phyloP scores from a whole-genome alignment of 306 rosid species.

The Cajanus cajan region DNA sequence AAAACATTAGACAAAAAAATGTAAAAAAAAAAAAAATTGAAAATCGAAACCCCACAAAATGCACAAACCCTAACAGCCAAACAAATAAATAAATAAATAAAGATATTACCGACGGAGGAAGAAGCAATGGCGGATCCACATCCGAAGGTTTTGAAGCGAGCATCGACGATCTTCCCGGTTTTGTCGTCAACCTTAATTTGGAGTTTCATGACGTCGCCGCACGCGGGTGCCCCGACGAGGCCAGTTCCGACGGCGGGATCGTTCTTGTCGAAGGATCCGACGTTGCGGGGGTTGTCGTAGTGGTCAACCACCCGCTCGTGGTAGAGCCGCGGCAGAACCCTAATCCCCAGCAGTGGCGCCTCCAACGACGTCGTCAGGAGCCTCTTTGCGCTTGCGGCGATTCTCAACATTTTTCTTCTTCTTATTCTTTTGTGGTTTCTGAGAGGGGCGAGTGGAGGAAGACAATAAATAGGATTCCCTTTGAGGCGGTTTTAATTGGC shows the following conservation, averaged over 20 bases:
- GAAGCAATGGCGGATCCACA: constrained; percentile 99
- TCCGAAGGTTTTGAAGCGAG: constrained; percentile 94
- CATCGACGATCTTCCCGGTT: constrained; percentile 85
- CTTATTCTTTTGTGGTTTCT: neutral
- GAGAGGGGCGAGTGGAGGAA: neutral
- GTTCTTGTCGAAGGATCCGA: constrained; percentile 84
- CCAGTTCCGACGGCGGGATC: constrained; percentile 88
- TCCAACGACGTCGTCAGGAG: constrained; percentile 47
- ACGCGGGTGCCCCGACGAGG: constrained; percentile 95
- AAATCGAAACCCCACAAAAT: neutral
- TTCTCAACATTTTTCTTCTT: constrained; percentile 66
- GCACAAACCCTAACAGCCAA: neutral
- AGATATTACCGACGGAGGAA: constrained; percentile 73
- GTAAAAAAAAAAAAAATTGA: neutral
- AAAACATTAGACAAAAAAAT: neutral
- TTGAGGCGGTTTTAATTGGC: constrained; percentile 6
- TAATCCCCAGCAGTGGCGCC: constrained; percentile 31
- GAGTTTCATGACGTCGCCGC: constrained; percentile 97
- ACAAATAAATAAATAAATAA: too few relatives aligned
- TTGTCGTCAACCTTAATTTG: constrained; percentile 87
- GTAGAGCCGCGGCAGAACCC: constrained; percentile 63
- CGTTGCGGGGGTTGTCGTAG: constrained; percentile 89
- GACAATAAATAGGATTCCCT: constrained; percentile 1
- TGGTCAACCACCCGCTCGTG: constrained; percentile 97
- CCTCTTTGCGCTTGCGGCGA: constrained; percentile 51